Conservation (phyloP, 2,329 filamentous ascomycete genomes). For the Botrytis tulipae region DNA sequence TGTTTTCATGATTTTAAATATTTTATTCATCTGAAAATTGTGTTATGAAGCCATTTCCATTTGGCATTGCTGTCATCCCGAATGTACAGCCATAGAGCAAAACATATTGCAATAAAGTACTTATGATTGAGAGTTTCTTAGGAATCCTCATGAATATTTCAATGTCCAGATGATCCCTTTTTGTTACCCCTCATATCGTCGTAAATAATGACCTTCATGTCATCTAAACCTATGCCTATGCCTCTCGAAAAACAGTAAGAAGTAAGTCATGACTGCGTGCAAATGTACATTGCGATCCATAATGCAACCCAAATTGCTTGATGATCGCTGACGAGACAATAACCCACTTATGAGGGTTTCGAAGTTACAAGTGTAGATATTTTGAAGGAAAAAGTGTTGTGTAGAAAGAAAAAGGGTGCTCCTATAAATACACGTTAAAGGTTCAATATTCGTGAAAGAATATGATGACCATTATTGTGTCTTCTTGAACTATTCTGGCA, state of each 20-base stretch:
- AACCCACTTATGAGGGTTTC: constrained; percentile 34
- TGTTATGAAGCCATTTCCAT: not conserved
- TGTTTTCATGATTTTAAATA: not conserved
- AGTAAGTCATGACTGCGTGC: constrained; percentile 29
- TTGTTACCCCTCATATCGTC: not conserved
- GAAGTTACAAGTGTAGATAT: constrained; percentile 38
- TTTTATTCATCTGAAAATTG: constrained; percentile 14
- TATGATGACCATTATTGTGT: constrained; percentile 16
- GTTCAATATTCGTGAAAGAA: constrained; percentile 22
- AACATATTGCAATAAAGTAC: constrained; percentile 15
- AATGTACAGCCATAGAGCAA: constrained; percentile 19
- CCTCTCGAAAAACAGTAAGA: constrained; percentile 18
- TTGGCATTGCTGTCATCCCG: constrained; percentile 15
- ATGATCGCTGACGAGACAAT: constrained; percentile 35
- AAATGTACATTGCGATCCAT: constrained; percentile 35
- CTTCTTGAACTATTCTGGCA: constrained; percentile 10
- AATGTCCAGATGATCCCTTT: constrained; percentile 11
- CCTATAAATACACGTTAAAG: constrained; percentile 28
- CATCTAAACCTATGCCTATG: constrained; percentile 15
- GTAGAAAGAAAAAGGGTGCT: constrained; percentile 33
- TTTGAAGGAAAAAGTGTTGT: constrained; percentile 32
- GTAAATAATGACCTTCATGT: constrained; percentile 7
- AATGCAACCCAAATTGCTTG: constrained; percentile 31
- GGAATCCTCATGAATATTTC: constrained; percentile 7
- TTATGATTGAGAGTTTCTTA: constrained; percentile 1